Evolutionary conservation across 2,329 filamentous ascomycete species (phyloP), one percentile per base, ranked within the genome.

Genomic region (Scortechinia acanthostroma): DNA sequence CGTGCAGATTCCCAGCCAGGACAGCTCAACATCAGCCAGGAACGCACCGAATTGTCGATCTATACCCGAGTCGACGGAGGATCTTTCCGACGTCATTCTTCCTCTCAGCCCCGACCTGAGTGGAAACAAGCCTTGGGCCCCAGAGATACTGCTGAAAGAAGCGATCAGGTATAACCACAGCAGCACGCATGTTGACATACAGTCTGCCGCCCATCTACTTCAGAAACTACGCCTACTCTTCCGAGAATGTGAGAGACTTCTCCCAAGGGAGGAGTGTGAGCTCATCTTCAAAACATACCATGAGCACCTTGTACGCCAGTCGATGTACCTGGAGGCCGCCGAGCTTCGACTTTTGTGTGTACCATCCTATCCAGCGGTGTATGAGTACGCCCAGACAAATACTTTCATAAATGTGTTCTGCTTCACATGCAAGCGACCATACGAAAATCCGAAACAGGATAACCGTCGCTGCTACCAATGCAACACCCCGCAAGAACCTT

Each of bases 341-440:
- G 65, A 73, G 23, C 59, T 83, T n/a, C 74, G 79, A 21, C 66
- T 71, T 37, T 60, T 76, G 28, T 67, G 71, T 43, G 77, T 78
- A 45, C 70, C 76, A 3, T 61, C 62, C 2, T 78, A 77, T 48
- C 73, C 74, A 5, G 62, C 69, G 5, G 72, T 79, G 16, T 78
- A 78, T 52, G 75, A 80, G 46, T 73, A 77, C 51, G 70, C 68
- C 1, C 61, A 76, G 21, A 68, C 69, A 45, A 74, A 78, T 48
- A 76, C 71, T 10, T 68, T 66, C 46, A 65, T 80, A 37, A 72
- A 71, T 44, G 62, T 78, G 4, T 66, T 69, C 50, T 82, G 78
- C 53, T 69, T 73, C 25, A 68, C 67, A 40, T 83, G 79, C 61
- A 71, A 71, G 50, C 72, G 71, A 40, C 70, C 74, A 4, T 73